Evolutionary conservation across 331 rosid genomes (phyloP).

Genomic region (Quercus phellos): DNA sequence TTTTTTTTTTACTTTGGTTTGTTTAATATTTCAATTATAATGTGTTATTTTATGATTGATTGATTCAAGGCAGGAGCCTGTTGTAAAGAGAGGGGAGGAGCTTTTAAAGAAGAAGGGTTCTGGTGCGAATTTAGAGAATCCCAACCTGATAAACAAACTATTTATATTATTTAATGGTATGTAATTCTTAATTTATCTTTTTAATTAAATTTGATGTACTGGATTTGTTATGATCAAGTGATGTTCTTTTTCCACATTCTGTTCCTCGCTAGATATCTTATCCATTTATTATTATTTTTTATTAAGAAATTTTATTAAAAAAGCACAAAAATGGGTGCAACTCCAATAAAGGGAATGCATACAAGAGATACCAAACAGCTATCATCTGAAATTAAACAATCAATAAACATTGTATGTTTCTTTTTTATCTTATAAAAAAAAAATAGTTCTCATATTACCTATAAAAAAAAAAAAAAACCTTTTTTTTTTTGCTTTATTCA

Average conservation of each 20-base stretch:
- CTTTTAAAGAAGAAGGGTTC: conserved; percentile 91
- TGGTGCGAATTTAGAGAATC: conserved; percentile 75
- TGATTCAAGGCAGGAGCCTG: conserved; percentile 81
- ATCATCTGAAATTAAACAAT: neutral
- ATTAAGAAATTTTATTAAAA: too few species aligned
- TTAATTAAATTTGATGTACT: neutral
- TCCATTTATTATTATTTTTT: neutral
- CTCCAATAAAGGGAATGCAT: too few species aligned
- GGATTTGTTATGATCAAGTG: neutral
- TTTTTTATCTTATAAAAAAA: too few species aligned
- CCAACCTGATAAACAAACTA: conserved; percentile 60
- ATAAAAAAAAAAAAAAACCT: neutral
- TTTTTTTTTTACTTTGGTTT: conserved; percentile 1
- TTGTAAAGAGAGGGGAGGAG: conserved; percentile 88
- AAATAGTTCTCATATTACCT: too few species aligned
- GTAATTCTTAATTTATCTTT: conserved; percentile 17
- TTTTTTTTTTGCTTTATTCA: too few species aligned
- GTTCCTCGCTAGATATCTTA: neutral
- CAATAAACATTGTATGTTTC: too few species aligned
- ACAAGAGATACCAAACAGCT: too few species aligned
- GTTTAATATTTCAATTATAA: conserved; percentile 30
- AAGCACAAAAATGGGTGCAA: too few species aligned
- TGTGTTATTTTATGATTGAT: conserved; percentile 27
- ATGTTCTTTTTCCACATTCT: neutral
- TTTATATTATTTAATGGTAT: conserved; percentile 82